Evolutionary conservation across 805 yeast species (phyloP), one percentile per base, ranked within the genome.

Genomic region (Candida argentea): DNA sequence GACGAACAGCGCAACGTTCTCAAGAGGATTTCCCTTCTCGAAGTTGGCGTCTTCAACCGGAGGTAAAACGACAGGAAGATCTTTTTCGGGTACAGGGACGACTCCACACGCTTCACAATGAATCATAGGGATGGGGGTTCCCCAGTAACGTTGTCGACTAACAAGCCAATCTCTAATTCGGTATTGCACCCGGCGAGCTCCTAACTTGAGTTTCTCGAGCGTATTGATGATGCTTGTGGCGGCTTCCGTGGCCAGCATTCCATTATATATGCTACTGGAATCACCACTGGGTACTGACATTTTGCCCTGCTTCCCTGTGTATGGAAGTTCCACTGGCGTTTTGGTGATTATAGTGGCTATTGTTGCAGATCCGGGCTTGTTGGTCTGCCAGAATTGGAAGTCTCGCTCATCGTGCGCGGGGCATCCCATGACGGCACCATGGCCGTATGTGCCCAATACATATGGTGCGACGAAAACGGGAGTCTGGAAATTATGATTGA

Each of bases 381-480:
- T 82, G 24, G 56, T 44, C 3, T 47, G 41, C 95, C 96, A 89
- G 46, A 91, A 89, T 5, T 65, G 82, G 41, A 48, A 72, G 46
- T 91, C 98, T 35, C 97, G 67, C 25, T 62, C 59, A 51, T 91
- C 97, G 50, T 87, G 96, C 0, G 81, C 95, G 2, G 98, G 98
- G 43, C 93, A 84, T 2, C 98, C 98, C 97, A 91, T 89, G 1
- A 89, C 97, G 1, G 95, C 94, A 22, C 95, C 95, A 32, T 73
- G 73, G 1, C 96, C 96, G 46, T 89, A 89, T 3, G 69, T 57
- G 4, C 81, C 75, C 20, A 89, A 48, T 1, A 89, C 97, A 50
- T 87, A 91, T 0, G 95, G 94, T 0, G 97, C 95, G 2, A 69
- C 87, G 57, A 70, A 91, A 0, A 89, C 73, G 0, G 96, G 96